Conservation (phyloP, 495 filamentous ascomycete genomes). For the Cercophora scortea region DNA sequence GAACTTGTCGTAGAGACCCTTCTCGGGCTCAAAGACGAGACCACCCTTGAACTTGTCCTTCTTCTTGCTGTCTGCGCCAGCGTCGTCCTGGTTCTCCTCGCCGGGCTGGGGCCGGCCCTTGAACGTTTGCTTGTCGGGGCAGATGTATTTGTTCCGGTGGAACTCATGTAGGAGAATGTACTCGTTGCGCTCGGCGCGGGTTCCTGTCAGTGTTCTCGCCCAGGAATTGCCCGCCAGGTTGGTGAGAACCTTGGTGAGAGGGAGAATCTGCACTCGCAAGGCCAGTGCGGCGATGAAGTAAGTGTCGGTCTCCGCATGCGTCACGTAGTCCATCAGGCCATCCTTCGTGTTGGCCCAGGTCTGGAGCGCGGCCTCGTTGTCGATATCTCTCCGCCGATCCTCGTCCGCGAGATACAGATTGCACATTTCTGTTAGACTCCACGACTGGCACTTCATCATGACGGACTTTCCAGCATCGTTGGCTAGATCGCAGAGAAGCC, state of each 20-base stretch:
- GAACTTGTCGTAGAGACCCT: slow-evolving; percentile 92
- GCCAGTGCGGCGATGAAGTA: slow-evolving; percentile 91
- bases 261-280: slow-evolving; percentile 80
- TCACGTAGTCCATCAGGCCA: slow-evolving; percentile 86
- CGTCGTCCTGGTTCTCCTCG: slow-evolving; percentile 56
- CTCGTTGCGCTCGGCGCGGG: slow-evolving; percentile 94
- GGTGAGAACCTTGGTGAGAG: slow-evolving; percentile 88
- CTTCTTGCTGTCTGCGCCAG: slow-evolving; percentile 68
- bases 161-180: slow-evolving; percentile 99
- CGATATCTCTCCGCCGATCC: slow-evolving; percentile 66
- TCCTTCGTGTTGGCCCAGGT: slow-evolving; percentile 78
- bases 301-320: slow-evolving; percentile 88
- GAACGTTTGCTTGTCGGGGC: slow-evolving; percentile 80
- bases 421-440: slow-evolving; percentile 97
- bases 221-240: slow-evolving; percentile 97
- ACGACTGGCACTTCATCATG: slow-evolving; percentile 95
- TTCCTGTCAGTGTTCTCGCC: slow-evolving; percentile 92
- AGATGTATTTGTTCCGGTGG: slow-evolving; percentile 91
- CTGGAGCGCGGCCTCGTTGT: slow-evolving; percentile 80
- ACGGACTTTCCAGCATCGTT: slow-evolving; percentile 97
- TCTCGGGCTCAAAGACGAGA: slow-evolving; percentile 96
- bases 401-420: slow-evolving; percentile 69
- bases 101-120: slow-evolving; percentile 60
- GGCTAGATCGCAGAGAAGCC: slow-evolving; percentile 85
- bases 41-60: slow-evolving; percentile 99